These are phyloP conservation scores for Wallacemonas collosoma DNA, from an alignment of 208 protist genomes.

Conservation along the genomic window DNA sequence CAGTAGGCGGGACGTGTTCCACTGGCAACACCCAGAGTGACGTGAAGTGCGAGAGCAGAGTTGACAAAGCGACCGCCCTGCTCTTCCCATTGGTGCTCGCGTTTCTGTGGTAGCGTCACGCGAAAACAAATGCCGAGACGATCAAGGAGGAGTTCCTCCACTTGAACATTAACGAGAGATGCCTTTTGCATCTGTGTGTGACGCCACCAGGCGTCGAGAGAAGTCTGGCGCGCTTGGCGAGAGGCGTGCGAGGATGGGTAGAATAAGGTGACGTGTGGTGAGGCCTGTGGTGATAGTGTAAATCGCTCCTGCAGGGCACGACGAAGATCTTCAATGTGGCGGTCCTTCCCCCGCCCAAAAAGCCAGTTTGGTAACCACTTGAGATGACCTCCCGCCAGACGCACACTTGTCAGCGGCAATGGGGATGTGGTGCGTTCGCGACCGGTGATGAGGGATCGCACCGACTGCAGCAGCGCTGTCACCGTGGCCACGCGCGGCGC, in stretches of 20 bases:
- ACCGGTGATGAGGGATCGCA: background rate
- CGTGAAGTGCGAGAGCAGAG: constrained; percentile 46
- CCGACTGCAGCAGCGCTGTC: background rate
- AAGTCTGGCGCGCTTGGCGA: background rate
- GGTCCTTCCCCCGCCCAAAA: constrained; percentile 31
- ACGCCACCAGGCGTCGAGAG: constrained; percentile 21
- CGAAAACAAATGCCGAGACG: constrained; percentile 64
- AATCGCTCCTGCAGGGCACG: constrained; percentile 60
- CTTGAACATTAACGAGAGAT: constrained; percentile 31
- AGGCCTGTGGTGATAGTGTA: constrained; percentile 24
- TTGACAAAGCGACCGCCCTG: constrained; percentile 5
- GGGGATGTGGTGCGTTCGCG: background rate
- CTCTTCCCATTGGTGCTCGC: constrained; percentile 12
- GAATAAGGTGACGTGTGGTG: constrained; percentile 73
- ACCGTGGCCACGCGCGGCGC: background rate
- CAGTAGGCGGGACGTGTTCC: constrained; percentile 44
- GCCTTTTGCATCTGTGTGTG: constrained; percentile 28
- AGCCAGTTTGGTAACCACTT: constrained; percentile 83
- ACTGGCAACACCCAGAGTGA: constrained; percentile 53
- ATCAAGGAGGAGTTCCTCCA: constrained; percentile 69
- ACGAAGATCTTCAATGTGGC: constrained; percentile 18
- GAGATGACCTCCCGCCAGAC: constrained; percentile 41
- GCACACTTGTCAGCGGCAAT: background rate
- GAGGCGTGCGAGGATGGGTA: constrained; percentile 19
- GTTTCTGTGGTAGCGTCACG: constrained; percentile 17